Evolutionary conservation across 495 filamentous ascomycete species (phyloP), one percentile per base, ranked within the genome.

Genomic region (Annulohypoxylon moriforme): DNA sequence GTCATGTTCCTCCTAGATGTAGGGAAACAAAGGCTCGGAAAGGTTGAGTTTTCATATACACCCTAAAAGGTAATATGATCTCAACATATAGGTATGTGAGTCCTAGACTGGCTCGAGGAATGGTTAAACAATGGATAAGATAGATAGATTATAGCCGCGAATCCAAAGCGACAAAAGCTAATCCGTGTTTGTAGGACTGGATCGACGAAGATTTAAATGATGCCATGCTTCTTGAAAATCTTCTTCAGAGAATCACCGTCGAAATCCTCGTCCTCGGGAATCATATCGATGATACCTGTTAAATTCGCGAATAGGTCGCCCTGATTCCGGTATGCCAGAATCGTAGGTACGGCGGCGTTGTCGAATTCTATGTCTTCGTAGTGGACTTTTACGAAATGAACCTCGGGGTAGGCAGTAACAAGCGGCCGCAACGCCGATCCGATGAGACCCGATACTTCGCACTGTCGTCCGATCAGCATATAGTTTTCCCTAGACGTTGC

Each of bases 291-390:
- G 57, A 98, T 86, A 31, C 94, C 93, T 2, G 94, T 93, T 36
- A 98, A 81, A 64, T 95, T 97, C 50, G 92, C 91, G 72, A 98
- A 96, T 67, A 97, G 88, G 61, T 98, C 94, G 40, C 94, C 94
- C 68, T 88, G 85, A 70, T 87, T 90, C 40, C 90, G 89, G 82
- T 99, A 99, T 1, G 92, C 95, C 42, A 99, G 83, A 22, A 99
- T 82, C 7, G 96, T 95, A 0, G 96, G 96, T 0, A 96, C 92
- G 62, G 92, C 89, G 61, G 94, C 93, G 67, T 92, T 88, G 76
- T 97, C 93, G 86, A 98, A 98, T 79, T 98, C 96, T 29, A 97
- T 95, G 67, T 97, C 96, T 60, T 92, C 89, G 77, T 93, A 92
- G 80, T 97, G 92, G 31, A 98, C 87, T 79, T 94, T 96, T 79